Evolutionary conservation across 495 filamentous ascomycete species (phyloP), one percentile per base, ranked within the genome.

Genomic region (Hyaloscypha variabilis): DNA sequence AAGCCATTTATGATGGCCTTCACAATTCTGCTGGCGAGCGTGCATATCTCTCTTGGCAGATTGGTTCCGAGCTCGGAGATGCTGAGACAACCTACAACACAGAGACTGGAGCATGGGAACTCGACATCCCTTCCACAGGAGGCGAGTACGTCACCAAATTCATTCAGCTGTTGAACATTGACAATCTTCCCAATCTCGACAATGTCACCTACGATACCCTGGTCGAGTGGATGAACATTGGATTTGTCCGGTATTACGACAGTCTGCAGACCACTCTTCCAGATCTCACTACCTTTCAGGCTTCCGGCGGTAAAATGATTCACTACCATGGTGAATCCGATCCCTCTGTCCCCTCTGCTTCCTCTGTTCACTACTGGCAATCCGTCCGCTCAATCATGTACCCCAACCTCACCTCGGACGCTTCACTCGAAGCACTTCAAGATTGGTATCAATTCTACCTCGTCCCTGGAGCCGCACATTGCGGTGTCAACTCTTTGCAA

Each of bases 401-500:
- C 65, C 76, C 75, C 2, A 53, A 69, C 21, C 64, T 78, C 2
- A 62, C 69, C 8, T 76, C 69, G 56, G 73, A 75, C 25, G 71
- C 74, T 21, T 72, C 77, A 46, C 68, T 71, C 51, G 55, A 69
- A 10, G 74, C 76, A 21, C 67, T 87, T 54, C 70, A 77, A 30
- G 81, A 81, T 19, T 87, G 79, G 75, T 82, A 85, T 69, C 77
- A 75, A n/a, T 66, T 85, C 24, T 86, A 77, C 70, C 65, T 85
- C 1, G 72, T 86, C 10, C 81, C 84, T 2, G 82, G 83, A n/a
- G 83, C 79, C 0, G 78, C 72, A 0, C 81, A 85, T 73, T 86
- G 83, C 61, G 70, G 69, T 0, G 60, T 76, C 1, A 84, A 80
- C 64, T 10, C 58, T 1, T 64, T 77, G 25, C 74, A 78, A 67